Evolutionary conservation across 1,139 yeast species (phyloP), one percentile per base, ranked within the genome.

Genomic region (Suhomyces anneliseae): DNA sequence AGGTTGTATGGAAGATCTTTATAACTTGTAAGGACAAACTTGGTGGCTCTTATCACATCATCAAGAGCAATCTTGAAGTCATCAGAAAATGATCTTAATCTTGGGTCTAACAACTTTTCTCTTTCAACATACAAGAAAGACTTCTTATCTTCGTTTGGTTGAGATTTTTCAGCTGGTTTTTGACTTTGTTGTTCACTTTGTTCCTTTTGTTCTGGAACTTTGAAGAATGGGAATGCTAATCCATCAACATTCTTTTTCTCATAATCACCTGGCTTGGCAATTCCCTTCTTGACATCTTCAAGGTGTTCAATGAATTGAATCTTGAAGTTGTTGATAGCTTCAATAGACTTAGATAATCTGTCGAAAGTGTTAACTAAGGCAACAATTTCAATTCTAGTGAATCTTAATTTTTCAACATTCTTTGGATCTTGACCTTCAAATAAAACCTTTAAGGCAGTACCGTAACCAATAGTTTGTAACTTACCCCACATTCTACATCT

Each of bases 401-500:
- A 78, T 47, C 74, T 72, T 51, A 73, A 64, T 36, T 74, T 68
- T 39, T 68, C 70, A 27, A 42, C 39, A 42, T 72, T 72, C 40
- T 60, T 61, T 9, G 72, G 75, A 34, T 82, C 84, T 50, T 87
- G 79, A 45, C 63, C 58, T 64, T 93, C 99, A 62, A 93, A 90
- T 51, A 93, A 72, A 27, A 92, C 79, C 68, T 93, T 93, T 61
- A 95, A 78, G 2, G 97, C 96, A 15, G 99, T 93, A 26, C 98
- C 99, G 65, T 93, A 93, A 27, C 99, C 99, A 19, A 95, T 90
- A 1, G 96, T 90, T 71, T 93, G 99, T 27, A 93, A 80, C 67
- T 95, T 93, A 14, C 99, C 99, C 99, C 99, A 93, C 70, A 95
- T 75, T 61, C 98, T 81, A 66, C 99, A 93, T 64, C 98, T 79